Evolutionary conservation across 306 rosid species (phyloP), one percentile per base, ranked within the genome.

Genomic region (Corylus heterophylla): DNA sequence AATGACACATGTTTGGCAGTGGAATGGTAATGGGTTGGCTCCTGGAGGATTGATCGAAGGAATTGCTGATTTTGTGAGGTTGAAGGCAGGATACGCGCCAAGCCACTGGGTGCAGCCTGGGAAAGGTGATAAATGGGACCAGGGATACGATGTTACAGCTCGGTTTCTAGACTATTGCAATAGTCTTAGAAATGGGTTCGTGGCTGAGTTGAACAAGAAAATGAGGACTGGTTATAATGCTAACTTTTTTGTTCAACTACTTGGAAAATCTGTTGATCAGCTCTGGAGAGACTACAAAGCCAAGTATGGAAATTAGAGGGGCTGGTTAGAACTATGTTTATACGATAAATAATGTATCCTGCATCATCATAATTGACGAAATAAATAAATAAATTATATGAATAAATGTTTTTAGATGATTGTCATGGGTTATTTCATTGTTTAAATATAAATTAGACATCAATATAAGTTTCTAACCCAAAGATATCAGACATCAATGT

Each of bases 211-310:
- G 51, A 87, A 92, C 80, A 52, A 44, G 71, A 92, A 74, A 71
- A 4, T 82, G 87, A 84, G 74, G 66, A 67, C 0, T 12, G 76
- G 75, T 37, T 92, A 87, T 44, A 84, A 47, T 63, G 88, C 51
- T 7, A 45, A 66, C 22, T 92, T 76, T 52, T 92, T 89, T 29
- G 73, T 14, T 62, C 74, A 88, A 44, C 52, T 89, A 3, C 81
- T 83, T 1, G 90, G 89, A 37, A 88, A 84, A 77, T 73, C 72
- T 0, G 90, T 86, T n/a, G 63, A 77, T 76, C 85, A 83, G 78
- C 84, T 89, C 0, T 91, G 89, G 88, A 37, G 4, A 16, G 87
- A 86, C 0, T 89, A 88, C 83, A 88, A 83, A 87, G 83, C 86
- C 63, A 82, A 49, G 82, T 86, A 84, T 76, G 68, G 20, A 56